These are phyloP conservation scores for Amanita thiersii DNA, from an alignment of 768 basidiomycete species.

Conservation along the genomic window DNA sequence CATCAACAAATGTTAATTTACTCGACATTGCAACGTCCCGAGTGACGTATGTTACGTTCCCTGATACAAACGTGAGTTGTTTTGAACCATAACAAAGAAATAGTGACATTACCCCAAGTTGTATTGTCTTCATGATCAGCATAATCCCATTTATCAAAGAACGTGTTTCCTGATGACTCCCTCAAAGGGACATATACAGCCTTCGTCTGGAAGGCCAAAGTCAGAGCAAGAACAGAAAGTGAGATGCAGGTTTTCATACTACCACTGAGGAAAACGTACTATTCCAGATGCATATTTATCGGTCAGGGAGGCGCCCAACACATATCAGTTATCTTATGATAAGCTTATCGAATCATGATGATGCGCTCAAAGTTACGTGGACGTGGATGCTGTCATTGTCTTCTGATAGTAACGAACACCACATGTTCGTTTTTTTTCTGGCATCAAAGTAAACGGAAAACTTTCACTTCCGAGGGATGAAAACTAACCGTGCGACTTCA, in stretches of 20 bases:
- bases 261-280: no score
- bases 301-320: no score
- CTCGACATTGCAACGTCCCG: conserved; percentile 35
- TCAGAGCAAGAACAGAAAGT: not conserved
- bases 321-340: no score
- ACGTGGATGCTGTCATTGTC: no score
- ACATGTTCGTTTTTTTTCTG: no score
- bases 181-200: conserved; percentile 28
- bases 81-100: not conserved
- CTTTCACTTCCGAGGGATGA: no score
- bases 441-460: no score
- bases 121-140: conserved; percentile 40
- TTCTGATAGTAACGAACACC: no score
- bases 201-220: conserved; percentile 11
- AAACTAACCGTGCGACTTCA: no score
- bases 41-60: conserved; percentile 60
- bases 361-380: no score
- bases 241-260: not conserved
- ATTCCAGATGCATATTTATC: no score
- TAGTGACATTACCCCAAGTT: conserved; percentile 26
- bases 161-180: conserved; percentile 38
- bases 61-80: conserved; percentile 21
- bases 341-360: no score
- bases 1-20: conserved; percentile 47
- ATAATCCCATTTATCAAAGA: conserved; percentile 51